phyloP scores from a whole-genome alignment of 2,329 filamentous ascomycete genomes.

The Coniochaeta sp. region DNA sequence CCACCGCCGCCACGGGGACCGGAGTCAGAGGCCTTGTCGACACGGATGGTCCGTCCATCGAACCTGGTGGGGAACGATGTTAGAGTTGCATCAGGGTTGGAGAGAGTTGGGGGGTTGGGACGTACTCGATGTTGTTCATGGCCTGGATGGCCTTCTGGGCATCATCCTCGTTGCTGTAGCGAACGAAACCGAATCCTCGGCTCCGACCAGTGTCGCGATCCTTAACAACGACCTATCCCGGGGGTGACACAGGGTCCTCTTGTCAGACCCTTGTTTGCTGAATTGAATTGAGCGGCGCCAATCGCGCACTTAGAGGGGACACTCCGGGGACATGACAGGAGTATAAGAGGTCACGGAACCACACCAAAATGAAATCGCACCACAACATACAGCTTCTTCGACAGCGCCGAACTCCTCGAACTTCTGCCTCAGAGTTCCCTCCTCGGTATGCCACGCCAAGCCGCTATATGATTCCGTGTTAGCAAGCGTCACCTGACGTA shows the following conservation, averaged over 20 bases:
- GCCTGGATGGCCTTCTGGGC: conserved; percentile 67
- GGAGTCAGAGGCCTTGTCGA: conserved; percentile 89
- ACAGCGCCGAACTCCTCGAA: conserved; percentile 88
- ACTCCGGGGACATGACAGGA: neutral
- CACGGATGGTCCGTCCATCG: conserved; percentile 87
- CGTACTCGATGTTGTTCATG: conserved; percentile 91
- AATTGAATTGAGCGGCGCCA: neutral
- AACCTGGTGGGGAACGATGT: conserved; percentile 46
- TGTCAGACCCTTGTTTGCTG: neutral
- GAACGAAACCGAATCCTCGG: conserved; percentile 95
- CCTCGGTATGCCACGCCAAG: conserved; percentile 97
- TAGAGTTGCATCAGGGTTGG: conserved; percentile 3
- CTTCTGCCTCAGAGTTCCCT: conserved; percentile 76
- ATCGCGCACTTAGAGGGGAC: neutral
- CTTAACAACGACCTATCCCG: conserved; percentile 81
- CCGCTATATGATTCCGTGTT: conserved; percentile 51
- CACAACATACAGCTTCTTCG: conserved; percentile 81
- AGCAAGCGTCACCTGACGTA: neutral
- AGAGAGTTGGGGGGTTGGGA: conserved; percentile 6
- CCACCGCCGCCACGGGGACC: conserved; percentile 51
- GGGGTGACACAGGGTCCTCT: neutral
- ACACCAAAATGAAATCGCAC: conserved; percentile 12
- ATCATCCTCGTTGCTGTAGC: conserved; percentile 70
- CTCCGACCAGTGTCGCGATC: conserved; percentile 95
- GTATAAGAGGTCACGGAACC: neutral